Base-by-base conservation (phyloP, 768 basidiomycete species). In the Boletales sp. region DNA sequence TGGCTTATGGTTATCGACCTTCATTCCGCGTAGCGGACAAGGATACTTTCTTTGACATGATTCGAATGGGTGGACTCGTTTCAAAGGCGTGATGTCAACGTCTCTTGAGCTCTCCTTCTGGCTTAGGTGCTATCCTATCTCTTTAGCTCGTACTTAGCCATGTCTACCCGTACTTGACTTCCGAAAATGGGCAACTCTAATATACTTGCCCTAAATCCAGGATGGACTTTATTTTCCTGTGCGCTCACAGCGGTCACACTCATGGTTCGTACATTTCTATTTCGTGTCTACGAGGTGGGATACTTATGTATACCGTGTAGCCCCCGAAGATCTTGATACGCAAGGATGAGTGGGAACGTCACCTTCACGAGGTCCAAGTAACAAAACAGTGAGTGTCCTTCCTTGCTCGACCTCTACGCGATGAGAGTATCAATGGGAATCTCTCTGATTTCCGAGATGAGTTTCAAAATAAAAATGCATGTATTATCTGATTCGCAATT, bases 391-490 rank as follows among this genome's bases (percentile, higher is more conserved):
- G 81, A 86, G 93, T 86, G 42, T 43, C 21, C 14, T 48, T 42
- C 34, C 45, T 19, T 46, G 13, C 37, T 55, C 59, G 51, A 48
- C 45, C 57, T 51, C 53, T 44, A 43, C 47, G 72, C 67, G 86
- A 87, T 87, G 86, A 88, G 69, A 74, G 79, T 69, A 74, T 65
- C 68, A 86, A 77, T 97, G 94, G 95, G 95, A 99, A 98, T 98
- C 95, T 98, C 95, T 94, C 95, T 86, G 93, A 91, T 70, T 69
- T 66, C 46, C 56, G 74, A 83, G 87, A 86, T 75, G 84, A 87
- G 77, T 24, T 43, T 59, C 62, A 72, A 79, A 77, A 77, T 1
- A 66, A 74, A 74, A 13, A 81, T 84, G 84, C 83, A 90, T 90
- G 83, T 85, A 87, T 87, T 89, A 88, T 86, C 92, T 90, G 89